phyloP scores from a whole-genome alignment of 176 grass and related monocot genomes.

The Carex littledalei region DNA sequence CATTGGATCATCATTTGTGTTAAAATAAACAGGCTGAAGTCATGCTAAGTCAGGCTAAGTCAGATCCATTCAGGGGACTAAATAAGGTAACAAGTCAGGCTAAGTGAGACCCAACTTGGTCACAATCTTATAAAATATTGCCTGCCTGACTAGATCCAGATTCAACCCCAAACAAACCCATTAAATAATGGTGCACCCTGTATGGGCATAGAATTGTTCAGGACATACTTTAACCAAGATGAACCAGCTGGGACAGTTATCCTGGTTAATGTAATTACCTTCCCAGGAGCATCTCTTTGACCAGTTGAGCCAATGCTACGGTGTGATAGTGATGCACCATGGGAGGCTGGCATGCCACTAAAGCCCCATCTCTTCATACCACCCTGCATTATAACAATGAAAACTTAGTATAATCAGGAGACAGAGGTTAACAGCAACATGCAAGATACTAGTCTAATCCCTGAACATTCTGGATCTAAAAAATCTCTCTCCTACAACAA shows the following conservation, averaged over 20 bases:
- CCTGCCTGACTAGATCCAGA: neutral
- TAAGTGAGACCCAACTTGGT: neutral
- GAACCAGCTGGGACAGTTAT: constrained; percentile 12
- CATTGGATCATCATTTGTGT: neutral
- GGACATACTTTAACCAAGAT: constrained; percentile 10
- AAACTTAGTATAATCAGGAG: neutral
- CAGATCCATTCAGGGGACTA: neutral
- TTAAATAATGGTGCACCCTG: neutral
- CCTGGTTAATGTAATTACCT: constrained; percentile 43
- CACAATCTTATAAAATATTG: neutral
- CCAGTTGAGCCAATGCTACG: constrained; percentile 89
- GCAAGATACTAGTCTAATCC: neutral
- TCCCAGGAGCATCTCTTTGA: constrained; percentile 95
- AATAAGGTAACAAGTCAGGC: neutral
- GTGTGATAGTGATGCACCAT: constrained; percentile 95
- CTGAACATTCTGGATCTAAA: neutral
- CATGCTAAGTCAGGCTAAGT: neutral
- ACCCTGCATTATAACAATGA: constrained; percentile 52
- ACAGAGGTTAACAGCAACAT: neutral
- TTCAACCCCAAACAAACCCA: constrained; percentile 3
- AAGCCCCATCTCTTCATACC: constrained; percentile 86
- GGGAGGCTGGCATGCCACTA: constrained; percentile 69
- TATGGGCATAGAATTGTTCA: too few relatives aligned
- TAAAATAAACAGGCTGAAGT: neutral
- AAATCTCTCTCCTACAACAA: neutral